phyloP scores from a whole-genome alignment of 2,329 filamentous ascomycete genomes.

The Pseudocercospora musae region DNA sequence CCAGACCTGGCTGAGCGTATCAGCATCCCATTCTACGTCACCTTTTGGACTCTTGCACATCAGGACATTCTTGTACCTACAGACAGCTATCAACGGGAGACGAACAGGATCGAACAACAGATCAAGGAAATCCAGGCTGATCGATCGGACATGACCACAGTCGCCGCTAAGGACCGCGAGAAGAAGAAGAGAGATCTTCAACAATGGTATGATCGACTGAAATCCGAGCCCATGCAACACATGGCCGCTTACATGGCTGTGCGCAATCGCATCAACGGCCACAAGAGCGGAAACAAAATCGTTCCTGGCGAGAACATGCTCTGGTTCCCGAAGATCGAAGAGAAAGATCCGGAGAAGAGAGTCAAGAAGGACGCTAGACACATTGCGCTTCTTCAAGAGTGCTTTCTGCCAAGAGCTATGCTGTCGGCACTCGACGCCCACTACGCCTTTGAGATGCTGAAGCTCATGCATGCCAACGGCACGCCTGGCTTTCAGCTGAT shows the following conservation, averaged over 20 bases:
- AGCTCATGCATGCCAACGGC: conserved; percentile 79
- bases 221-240: conserved; percentile 70
- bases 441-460: conserved; percentile 81
- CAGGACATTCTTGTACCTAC: conserved; percentile 76
- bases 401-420: conserved; percentile 81
- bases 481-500: conserved; percentile 84
- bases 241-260: conserved; percentile 65
- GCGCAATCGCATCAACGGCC: conserved; percentile 65
- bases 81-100: conserved; percentile 74
- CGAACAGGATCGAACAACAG: conserved; percentile 64
- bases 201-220: conserved; percentile 65
- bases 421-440: conserved; percentile 84
- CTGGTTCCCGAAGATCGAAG: conserved; percentile 62
- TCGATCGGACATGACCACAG: conserved; percentile 67
- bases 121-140: conserved; percentile 66
- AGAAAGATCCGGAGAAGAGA: conserved; percentile 13
- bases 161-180: conserved; percentile 64
- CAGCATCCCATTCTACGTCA: conserved; percentile 77
- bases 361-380: conserved; percentile 60
- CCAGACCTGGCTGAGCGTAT: conserved; percentile 65
- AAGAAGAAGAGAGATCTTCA: conserved; percentile 66
- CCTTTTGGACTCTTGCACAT: conserved; percentile 87
- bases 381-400: conserved; percentile 79
- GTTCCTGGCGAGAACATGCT: conserved; percentile 28
- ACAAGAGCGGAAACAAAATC: conserved; percentile 60